A percentile compares a stretch with the other conserved stretches of the same genome.
phyloP scores from a whole-genome alignment of 148 eudicot genomes.

The Drosera capensis region DNA sequence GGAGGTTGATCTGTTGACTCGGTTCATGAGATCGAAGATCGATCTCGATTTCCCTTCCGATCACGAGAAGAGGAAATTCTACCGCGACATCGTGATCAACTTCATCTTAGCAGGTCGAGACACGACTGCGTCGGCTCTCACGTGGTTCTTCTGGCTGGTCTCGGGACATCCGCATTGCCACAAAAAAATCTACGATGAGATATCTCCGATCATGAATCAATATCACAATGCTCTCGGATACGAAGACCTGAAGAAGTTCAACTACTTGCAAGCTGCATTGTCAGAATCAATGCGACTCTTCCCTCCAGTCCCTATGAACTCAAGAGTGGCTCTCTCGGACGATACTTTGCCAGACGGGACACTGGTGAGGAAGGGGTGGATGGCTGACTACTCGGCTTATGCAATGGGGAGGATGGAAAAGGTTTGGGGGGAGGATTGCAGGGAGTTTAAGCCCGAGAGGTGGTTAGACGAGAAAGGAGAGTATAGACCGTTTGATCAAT shows the following conservation, averaged over 20 bases:
- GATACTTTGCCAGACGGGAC: slow-evolving; percentile 27
- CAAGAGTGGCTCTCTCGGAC: slow-evolving; percentile 15
- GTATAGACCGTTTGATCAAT: slow-evolving; percentile 18
- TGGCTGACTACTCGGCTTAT: slow-evolving; percentile 24
- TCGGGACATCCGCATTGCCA: slow-evolving; percentile 13
- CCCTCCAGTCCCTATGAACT: slow-evolving; percentile 36
- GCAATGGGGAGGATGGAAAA: slow-evolving; percentile 32
- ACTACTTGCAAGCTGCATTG: slow-evolving; percentile 26
- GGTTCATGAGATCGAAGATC: slow-evolving; percentile 10
- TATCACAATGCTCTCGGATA: slow-evolving; percentile 4
- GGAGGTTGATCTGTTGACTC: slow-evolving; percentile 4
- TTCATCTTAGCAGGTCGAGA: slow-evolving; percentile 21
- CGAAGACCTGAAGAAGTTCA: slow-evolving; percentile 19
- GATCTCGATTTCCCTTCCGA: slow-evolving; percentile 10
- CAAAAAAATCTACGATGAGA: slow-evolving; percentile 16
- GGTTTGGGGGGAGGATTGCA: slow-evolving; percentile 28
- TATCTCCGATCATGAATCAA: slow-evolving; percentile 1
- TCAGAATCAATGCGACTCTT: slow-evolving; percentile 28
- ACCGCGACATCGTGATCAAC: slow-evolving; percentile 20
- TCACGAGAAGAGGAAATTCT: slow-evolving; percentile 12
- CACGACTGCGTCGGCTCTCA: slow-evolving; percentile 18
- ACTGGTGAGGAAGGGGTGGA: slow-evolving; percentile 16
- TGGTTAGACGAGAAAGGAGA: slow-evolving; percentile 22
- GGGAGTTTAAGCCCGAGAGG: slow-evolving; percentile 31
- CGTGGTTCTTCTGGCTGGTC: slow-evolving; percentile 23